Evolutionary conservation across 176 grass and related monocot species (phyloP).

Genomic region (Cenchrus fungigraminus): DNA sequence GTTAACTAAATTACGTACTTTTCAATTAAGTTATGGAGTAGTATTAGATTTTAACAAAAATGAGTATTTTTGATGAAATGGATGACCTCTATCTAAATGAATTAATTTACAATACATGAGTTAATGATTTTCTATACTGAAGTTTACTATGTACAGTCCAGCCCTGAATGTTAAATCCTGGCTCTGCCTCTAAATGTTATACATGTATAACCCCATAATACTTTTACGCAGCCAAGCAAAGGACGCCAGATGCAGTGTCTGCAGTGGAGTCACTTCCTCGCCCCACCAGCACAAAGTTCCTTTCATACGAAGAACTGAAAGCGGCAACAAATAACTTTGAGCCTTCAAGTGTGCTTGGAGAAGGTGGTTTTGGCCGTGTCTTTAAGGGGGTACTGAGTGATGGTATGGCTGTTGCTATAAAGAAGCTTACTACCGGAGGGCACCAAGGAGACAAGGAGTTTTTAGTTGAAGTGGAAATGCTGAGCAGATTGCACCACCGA

Average conservation of each 20-base stretch:
- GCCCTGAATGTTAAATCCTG: too few relatives aligned
- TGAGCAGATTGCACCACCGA: conserved; percentile 96
- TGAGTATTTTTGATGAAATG: too few relatives aligned
- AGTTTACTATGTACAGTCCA: too few relatives aligned
- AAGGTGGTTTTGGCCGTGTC: conserved; percentile 97
- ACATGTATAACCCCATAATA: conserved; percentile 19
- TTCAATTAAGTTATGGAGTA: too few relatives aligned
- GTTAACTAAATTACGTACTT: too few relatives aligned
- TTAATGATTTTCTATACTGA: too few relatives aligned
- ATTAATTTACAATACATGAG: too few relatives aligned
- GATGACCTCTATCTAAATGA: too few relatives aligned
- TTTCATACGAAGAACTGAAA: conserved; percentile 91
- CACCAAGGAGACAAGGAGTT: conserved; percentile 99
- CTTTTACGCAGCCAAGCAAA: conserved; percentile 65
- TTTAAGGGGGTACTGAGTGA: conserved; percentile 86
- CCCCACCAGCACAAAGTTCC: conserved; percentile 85
- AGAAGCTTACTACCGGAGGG: conserved; percentile 86
- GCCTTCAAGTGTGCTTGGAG: conserved; percentile 76
- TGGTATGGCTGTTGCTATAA: conserved; percentile 95
- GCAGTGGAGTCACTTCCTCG: conserved; percentile 76
- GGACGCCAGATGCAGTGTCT: conserved; percentile 70
- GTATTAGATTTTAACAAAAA: too few relatives aligned
- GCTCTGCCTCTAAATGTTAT: background rate
- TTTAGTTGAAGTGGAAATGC: conserved; percentile 98
- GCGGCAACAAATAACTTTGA: conserved; percentile 96